Conservation (phyloP, 2,329 filamentous ascomycete species). For the Curvularia sp. region DNA sequence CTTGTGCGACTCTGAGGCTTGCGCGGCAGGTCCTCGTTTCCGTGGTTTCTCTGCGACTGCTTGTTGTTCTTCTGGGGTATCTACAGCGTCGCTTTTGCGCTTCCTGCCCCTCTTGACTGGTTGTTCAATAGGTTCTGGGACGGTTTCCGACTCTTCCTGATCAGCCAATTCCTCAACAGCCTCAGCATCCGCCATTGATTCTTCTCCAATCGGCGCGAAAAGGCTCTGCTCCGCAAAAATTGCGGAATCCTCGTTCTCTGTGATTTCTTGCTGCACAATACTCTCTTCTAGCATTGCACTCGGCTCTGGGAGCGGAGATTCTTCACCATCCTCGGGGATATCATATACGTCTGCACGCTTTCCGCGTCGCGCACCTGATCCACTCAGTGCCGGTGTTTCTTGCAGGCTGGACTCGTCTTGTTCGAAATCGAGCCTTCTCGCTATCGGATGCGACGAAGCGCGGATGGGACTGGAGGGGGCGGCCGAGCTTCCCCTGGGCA, state of each 20-base stretch:
- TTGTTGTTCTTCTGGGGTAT: conserved; percentile 28
- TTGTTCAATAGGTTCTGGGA: conserved; percentile 35
- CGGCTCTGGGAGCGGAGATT: conserved; percentile 38
- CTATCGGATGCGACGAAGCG: conserved; percentile 53
- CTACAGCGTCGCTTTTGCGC: conserved; percentile 38
- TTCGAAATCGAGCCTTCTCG: conserved; percentile 64
- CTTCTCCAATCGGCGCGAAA: conserved; percentile 39
- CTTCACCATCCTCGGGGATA: conserved; percentile 34
- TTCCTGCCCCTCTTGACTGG: conserved; percentile 40
- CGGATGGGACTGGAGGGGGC: conserved; percentile 38
- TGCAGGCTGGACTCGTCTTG: conserved; percentile 49
- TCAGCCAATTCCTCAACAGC: conserved; percentile 28
- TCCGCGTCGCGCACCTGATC: conserved; percentile 42
- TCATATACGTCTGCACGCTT: conserved; percentile 43
- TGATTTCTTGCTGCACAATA: conserved; percentile 43
- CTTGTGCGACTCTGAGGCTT: conserved; percentile 24
- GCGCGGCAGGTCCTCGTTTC: conserved; percentile 27
- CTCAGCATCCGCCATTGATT: conserved; percentile 32
- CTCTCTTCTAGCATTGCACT: conserved; percentile 44
- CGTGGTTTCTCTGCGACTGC: conserved; percentile 23
- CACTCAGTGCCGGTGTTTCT: conserved; percentile 45
- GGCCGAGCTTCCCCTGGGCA: conserved; percentile 61
- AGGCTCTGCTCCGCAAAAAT: conserved; percentile 40
- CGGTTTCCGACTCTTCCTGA: conserved; percentile 41
- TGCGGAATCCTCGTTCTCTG: conserved; percentile 34